Evolutionary conservation across 768 basidiomycete species (phyloP).

Genomic region (Guyanaporus albipodus): DNA sequence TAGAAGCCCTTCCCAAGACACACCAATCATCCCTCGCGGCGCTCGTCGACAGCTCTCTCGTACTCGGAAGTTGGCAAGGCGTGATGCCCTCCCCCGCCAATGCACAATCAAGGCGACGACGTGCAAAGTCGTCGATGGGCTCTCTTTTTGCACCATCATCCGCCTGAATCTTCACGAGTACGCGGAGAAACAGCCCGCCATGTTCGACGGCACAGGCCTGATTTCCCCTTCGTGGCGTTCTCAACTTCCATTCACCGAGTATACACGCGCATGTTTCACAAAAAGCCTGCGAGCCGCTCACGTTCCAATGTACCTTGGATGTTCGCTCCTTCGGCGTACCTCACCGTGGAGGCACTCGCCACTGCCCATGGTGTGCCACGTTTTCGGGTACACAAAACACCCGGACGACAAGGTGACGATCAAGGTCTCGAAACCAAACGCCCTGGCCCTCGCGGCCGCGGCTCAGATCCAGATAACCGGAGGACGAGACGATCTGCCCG

Average conservation of each 20-base stretch:
- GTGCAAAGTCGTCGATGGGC: slow-evolving; percentile 19
- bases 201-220: slow-evolving; percentile 46
- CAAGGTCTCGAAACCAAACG: slow-evolving; percentile 67
- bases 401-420: slow-evolving; percentile 40
- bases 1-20: slow-evolving; percentile 20
- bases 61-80: slow-evolving; percentile 35
- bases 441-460: slow-evolving; percentile 61
- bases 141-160: slow-evolving; percentile 54
- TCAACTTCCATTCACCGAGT: slow-evolving; percentile 33
- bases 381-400: slow-evolving; percentile 33
- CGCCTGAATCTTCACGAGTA: slow-evolving; percentile 70
- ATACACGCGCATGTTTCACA: background rate
- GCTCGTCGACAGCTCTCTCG: slow-evolving; percentile 40
- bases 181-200: slow-evolving; percentile 56
- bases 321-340: slow-evolving; percentile 45
- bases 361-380: slow-evolving; percentile 47
- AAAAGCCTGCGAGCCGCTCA: background rate
- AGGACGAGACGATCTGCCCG: slow-evolving; percentile 35
- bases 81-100: slow-evolving; percentile 45
- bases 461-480: slow-evolving; percentile 64
- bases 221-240: slow-evolving; percentile 20
- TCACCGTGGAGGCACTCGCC: slow-evolving; percentile 72
- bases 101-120: slow-evolving; percentile 38
- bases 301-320: slow-evolving; percentile 33
- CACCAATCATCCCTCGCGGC: slow-evolving; percentile 44